Percentiles rank a stretch among this genome's conserved stretches.
phyloP scores from a whole-genome alignment of 2,329 filamentous ascomycete species.

The Phoma herbarum region DNA sequence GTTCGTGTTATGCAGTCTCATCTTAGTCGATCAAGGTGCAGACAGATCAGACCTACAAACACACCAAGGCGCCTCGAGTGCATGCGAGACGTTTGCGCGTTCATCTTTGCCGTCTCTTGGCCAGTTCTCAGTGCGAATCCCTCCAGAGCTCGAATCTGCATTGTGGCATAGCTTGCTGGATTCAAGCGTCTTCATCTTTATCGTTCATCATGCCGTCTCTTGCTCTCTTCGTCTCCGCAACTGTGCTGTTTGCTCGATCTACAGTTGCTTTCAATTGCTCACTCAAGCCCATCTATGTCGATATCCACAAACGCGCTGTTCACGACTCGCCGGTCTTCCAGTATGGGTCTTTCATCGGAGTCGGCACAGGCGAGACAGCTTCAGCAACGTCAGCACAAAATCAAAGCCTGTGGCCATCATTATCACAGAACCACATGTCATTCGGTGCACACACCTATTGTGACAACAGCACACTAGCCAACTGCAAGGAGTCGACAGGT shows the following conservation, averaged over 20 bases:
- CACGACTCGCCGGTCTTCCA: conserved; percentile 52
- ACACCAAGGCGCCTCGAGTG: conserved; percentile 36
- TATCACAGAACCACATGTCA: conserved; percentile 54
- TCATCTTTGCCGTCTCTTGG: conserved; percentile 28
- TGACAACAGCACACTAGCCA: conserved; percentile 43
- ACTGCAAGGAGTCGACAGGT: conserved; percentile 46
- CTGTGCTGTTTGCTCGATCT: conserved; percentile 49
- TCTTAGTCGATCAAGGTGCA: conserved; percentile 37
- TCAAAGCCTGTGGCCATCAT: conserved; percentile 55
- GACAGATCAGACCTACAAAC: conserved; percentile 45
- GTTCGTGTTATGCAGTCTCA: conserved; percentile 30
- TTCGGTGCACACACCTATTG: conserved; percentile 52
- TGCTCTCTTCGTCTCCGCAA: conserved; percentile 37
- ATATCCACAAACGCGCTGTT: conserved; percentile 56
- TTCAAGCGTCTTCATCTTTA: conserved; percentile 35
- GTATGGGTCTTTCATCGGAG: conserved; percentile 57
- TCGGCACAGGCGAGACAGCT: conserved; percentile 39
- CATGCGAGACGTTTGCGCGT: conserved; percentile 34
- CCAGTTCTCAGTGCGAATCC: conserved; percentile 12
- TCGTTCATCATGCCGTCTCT: conserved; percentile 42
- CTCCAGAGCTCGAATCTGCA: neutral
- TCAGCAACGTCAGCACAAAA: conserved; percentile 53
- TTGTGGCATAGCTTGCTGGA: conserved; percentile 37
- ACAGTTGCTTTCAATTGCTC: conserved; percentile 52
- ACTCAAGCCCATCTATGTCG: conserved; percentile 54